Base-by-base conservation (phyloP, 345 rosid species). In the Gossypium anomalum region DNA sequence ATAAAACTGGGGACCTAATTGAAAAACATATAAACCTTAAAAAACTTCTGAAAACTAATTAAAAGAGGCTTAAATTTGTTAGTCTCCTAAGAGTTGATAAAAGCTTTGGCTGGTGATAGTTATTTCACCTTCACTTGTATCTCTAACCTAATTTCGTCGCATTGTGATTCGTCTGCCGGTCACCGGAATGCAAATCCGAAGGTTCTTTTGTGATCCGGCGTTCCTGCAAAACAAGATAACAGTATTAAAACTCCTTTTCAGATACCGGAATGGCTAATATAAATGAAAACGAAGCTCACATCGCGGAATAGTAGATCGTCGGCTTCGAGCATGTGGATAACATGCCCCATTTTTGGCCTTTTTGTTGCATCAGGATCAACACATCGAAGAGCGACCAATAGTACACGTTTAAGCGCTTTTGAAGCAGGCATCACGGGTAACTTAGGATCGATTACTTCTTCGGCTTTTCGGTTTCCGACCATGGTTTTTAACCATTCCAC, bases 401-500 rank as follows among this genome's bases (percentile, higher is more conserved):
- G 38, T 5, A 22, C 38, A 58, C 63, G 63, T 58, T 58, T 58
- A 22, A 58, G 63, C 16, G 63, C 63, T 23, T 58, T 58, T 23
- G 63, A 58, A 58, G 63, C 34, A 22, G 63, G 63, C 63, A 12
- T 58, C 29, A 23, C 63, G 2, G 63, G 63, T 58, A 58, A 34
- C 63, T 58, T 58, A 25, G 63, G 63, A 58, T 58, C 63, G 13
- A 58, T 34, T 23, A 58, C 63, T 23, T 58, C 63, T 58, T 58
- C 38, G 0, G 63, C 11, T 58, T 58, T 58, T 58, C 38, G 63
- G 63, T 58, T 58, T 58, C 63, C 63, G 5, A 58, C 63, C 63
- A 58, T 22, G 63, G 63, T 23, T 58, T 58, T 58, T 58, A 58
- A 58, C 63, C 63, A 58, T 58, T 58, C 63, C 63, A 58, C 63